Conservation (phyloP, 1,139 yeast species). For the Pichia sp. region DNA sequence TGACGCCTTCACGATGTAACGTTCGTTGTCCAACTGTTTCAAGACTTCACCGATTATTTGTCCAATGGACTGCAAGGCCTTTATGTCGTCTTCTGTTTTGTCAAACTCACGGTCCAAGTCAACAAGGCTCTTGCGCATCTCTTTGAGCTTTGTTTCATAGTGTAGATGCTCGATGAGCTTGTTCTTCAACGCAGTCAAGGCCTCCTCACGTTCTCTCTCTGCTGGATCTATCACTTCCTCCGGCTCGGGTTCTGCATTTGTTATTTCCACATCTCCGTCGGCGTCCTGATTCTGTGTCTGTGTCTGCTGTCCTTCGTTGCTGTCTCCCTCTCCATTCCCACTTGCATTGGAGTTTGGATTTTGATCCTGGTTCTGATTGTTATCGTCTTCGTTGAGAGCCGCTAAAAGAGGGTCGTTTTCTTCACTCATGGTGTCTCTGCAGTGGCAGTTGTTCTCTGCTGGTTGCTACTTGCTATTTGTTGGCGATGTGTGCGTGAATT, state of each 20-base stretch:
- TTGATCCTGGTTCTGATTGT: slow-evolving; percentile 22
- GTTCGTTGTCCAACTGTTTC: slow-evolving; percentile 91
- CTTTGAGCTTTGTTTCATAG: slow-evolving; percentile 90
- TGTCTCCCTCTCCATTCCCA: background rate
- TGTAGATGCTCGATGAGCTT: slow-evolving; percentile 89
- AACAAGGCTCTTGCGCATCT: slow-evolving; percentile 75
- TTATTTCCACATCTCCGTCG: slow-evolving; percentile 8
- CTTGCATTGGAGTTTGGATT: background rate
- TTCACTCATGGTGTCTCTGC: slow-evolving; percentile 44
- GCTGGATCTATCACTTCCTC: slow-evolving; percentile 34
- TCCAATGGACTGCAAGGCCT: slow-evolving; percentile 95
- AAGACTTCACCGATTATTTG: slow-evolving; percentile 97
- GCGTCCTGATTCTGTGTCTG: slow-evolving; percentile 5
- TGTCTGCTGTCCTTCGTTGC: background rate
- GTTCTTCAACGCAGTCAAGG: slow-evolving; percentile 74
- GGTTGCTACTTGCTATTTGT: too few species aligned
- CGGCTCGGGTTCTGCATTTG: slow-evolving; percentile 11
- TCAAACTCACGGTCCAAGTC: slow-evolving; percentile 81
- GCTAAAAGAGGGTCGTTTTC: slow-evolving; percentile 71
- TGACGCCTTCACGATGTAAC: slow-evolving; percentile 94
- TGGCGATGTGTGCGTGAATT: too few species aligned
- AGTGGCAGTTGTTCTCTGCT: background rate
- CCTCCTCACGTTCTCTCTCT: slow-evolving; percentile 76
- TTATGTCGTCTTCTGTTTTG: slow-evolving; percentile 94
- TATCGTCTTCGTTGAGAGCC: slow-evolving; percentile 55